These are phyloP conservation scores for Piper betle DNA, from an alignment of 164 flowering plant species.

Conservation along the genomic window DNA sequence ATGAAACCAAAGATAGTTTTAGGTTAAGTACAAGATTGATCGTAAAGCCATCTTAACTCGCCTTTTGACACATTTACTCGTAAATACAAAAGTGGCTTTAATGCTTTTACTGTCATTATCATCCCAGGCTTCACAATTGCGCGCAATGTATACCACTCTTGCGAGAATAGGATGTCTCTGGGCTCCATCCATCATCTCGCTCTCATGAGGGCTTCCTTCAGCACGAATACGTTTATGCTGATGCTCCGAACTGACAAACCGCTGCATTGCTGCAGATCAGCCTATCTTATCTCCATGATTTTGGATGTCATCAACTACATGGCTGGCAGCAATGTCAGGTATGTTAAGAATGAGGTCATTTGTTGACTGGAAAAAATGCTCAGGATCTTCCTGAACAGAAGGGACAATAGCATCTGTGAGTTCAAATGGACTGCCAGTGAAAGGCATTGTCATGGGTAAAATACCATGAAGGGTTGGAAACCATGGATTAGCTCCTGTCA, in stretches of 20 bases:
- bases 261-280: slow-evolving; percentile 61
- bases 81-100: too few relatives aligned
- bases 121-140: too few relatives aligned
- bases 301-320: slow-evolving; percentile 21
- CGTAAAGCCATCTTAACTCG: too few relatives aligned
- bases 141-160: too few relatives aligned
- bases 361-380: slow-evolving; percentile 30
- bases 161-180: too few relatives aligned
- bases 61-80: too few relatives aligned
- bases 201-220: slow-evolving; percentile 16
- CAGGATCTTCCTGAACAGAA: slow-evolving; percentile 35
- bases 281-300: slow-evolving; percentile 34
- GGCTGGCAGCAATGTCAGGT: slow-evolving; percentile 25
- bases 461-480: slow-evolving; percentile 57
- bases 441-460: slow-evolving; percentile 36
- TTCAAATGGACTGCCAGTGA: slow-evolving; percentile 47
- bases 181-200: slow-evolving; percentile 24
- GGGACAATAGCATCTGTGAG: slow-evolving; percentile 61
- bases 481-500: slow-evolving; percentile 56
- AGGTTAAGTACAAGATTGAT: too few relatives aligned
- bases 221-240: slow-evolving; percentile 80
- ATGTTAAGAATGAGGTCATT: slow-evolving; percentile 25
- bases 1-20: too few relatives aligned
- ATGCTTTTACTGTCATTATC: too few relatives aligned
- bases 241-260: slow-evolving; percentile 88